phyloP scores from a whole-genome alignment of 2,329 filamentous ascomycete species.

The Aspergillus carbonarius region DNA sequence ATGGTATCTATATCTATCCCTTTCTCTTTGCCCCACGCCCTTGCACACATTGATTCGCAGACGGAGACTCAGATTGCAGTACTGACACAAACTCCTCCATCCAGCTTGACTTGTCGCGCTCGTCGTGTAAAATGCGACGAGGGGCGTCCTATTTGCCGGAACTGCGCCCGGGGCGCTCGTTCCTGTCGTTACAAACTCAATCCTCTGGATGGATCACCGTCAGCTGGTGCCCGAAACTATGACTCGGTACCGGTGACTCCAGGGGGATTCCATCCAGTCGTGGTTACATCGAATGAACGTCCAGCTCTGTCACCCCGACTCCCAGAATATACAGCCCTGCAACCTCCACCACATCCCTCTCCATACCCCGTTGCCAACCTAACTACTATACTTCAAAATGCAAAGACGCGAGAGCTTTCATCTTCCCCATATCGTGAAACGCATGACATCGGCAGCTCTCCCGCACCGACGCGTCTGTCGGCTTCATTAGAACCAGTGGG shows the following conservation, averaged over 20 bases:
- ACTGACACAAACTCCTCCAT: background rate
- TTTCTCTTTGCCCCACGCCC: no score
- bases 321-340: background rate
- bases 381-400: background rate
- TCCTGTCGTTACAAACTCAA: background rate
- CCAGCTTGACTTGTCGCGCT: background rate
- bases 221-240: background rate
- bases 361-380: background rate
- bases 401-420: background rate
- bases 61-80: background rate
- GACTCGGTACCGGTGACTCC: background rate
- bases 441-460: background rate
- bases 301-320: no score
- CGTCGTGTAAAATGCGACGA: constrained; percentile 7
- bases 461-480: background rate
- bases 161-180: background rate
- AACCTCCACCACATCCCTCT: background rate
- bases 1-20: no score
- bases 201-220: no score
- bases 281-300: no score
- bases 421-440: background rate
- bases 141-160: background rate
- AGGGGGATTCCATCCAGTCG: no score
- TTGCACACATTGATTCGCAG: no score
- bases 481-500: background rate